Evolutionary conservation across 352 stramenopile species (phyloP).

Genomic region (Halophytophthora batemanensis): DNA sequence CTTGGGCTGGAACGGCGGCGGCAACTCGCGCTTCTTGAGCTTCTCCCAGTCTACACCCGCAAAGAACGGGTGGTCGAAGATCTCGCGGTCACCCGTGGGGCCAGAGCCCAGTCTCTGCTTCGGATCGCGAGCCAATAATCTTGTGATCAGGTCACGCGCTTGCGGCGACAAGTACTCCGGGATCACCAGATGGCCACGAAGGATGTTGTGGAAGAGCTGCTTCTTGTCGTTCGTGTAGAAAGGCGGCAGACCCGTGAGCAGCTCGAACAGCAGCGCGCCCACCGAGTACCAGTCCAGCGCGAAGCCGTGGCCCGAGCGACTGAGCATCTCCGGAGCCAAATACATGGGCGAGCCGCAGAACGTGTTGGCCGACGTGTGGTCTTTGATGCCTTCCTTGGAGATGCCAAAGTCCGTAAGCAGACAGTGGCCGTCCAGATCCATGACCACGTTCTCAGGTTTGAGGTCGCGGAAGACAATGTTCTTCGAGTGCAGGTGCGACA

Average conservation of each 20-base stretch:
- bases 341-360: constrained; percentile 89
- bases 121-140: constrained; percentile 74
- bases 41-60: constrained; percentile 80
- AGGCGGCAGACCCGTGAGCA: constrained; percentile 79
- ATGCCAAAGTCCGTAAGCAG: constrained; percentile 85
- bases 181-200: constrained; percentile 78
- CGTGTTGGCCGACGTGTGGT: constrained; percentile 82
- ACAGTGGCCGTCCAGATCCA: constrained; percentile 82
- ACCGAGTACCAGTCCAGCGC: constrained; percentile 86
- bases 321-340: constrained; percentile 81
- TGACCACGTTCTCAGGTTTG: constrained; percentile 86
- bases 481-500: constrained; percentile 85
- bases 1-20: constrained; percentile 84
- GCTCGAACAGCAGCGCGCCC: constrained; percentile 72
- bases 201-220: constrained; percentile 89
- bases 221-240: constrained; percentile 90
- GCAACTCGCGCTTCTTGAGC: constrained; percentile 72
- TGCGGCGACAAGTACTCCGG: constrained; percentile 75
- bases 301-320: constrained; percentile 74
- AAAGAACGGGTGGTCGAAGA: constrained; percentile 88
- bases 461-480: constrained; percentile 87
- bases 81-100: constrained; percentile 71
- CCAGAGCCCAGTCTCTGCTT: constrained; percentile 79
- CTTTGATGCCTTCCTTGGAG: constrained; percentile 85
- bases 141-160: constrained; percentile 74